Evolutionary conservation across 2,329 filamentous ascomycete species (phyloP), one percentile per base, ranked within the genome.

Genomic region (Teratosphaeria pseudoeucalypti): DNA sequence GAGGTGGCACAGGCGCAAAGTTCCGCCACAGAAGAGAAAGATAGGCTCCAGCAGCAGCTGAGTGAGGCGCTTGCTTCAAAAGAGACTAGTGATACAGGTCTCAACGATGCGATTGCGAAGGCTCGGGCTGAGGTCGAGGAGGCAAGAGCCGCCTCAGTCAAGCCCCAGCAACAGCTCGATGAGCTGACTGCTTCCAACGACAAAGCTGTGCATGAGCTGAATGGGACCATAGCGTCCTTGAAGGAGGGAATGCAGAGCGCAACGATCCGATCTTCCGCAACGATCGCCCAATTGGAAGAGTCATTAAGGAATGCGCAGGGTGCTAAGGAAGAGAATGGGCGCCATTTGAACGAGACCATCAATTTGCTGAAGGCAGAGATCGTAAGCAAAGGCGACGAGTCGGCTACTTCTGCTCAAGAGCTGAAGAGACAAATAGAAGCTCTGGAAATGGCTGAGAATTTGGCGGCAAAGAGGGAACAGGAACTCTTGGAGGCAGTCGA

Each of bases 11-110:
- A 9, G 16, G 43, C 43, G n/a, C 16, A 9, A 23, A 49, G 43
- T n/a, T 49, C 43, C n/a, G 43, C 43, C 19, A 49, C 2, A 23
- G 43, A 49, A 23, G 43, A 49, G n/a, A 23, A 26, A 11, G 43
- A 23, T 19, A 16, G 19, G 43, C 57, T 62, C 4, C 57, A 65
- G 49, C 54, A 60, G 37, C 57, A 53, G 7, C 57, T 61, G 2
- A 60, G 64, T 19, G 61, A 62, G 34, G 52, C 63, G 14, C 58
- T 57, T 26, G 57, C 59, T 27, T 57, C 62, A 10, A 63, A 64
- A 37, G 63, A 68, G 27, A 62, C 56, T 32, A 61, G 66, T 53
- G 64, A 58, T 27, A 32, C 23, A 54, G 64, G 68, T 39, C 64
- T 70, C 6, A 62, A 52, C n/a, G 43, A 19, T 19, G n/a, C 19